phyloP scores from a whole-genome alignment of 2,329 filamentous ascomycete species.

The Paraconiothyrium brasiliense region DNA sequence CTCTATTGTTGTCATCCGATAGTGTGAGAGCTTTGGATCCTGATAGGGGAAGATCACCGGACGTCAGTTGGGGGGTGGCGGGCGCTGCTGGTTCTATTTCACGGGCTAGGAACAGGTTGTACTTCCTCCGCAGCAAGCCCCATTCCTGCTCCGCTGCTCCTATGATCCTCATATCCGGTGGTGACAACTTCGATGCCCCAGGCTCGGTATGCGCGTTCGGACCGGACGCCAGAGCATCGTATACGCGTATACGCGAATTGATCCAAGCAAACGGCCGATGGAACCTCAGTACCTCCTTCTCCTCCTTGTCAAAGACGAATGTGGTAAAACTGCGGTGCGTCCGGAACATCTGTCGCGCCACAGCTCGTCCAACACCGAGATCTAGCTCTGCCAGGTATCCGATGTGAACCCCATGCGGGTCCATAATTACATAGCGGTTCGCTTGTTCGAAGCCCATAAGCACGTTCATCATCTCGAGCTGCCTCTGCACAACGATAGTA shows the following conservation, averaged over 20 bases:
- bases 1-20: constrained; percentile 43
- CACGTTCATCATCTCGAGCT: constrained; percentile 73
- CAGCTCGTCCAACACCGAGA: constrained; percentile 64
- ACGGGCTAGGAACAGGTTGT: constrained; percentile 70
- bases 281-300: constrained; percentile 68
- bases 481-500: constrained; percentile 68
- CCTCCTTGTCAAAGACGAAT: constrained; percentile 69
- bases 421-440: constrained; percentile 72
- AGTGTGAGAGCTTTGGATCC: constrained; percentile 58
- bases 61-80: constrained; percentile 52
- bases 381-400: constrained; percentile 73
- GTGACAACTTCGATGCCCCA: constrained; percentile 56
- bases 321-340: constrained; percentile 72
- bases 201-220: constrained; percentile 49
- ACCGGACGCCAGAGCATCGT: constrained; percentile 40
- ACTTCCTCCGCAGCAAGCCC: constrained; percentile 70
- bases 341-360: constrained; percentile 68
- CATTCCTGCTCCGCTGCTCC: constrained; percentile 72
- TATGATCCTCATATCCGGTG: constrained; percentile 69
- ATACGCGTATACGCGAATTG: constrained; percentile 62
- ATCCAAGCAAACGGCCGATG: constrained; percentile 72
- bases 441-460: constrained; percentile 73
- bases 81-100: constrained; percentile 50
- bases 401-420: constrained; percentile 69
- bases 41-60: constrained; percentile 60